Evolutionary conservation across 2,329 filamentous ascomycete genomes (phyloP).

Genomic region (Helotiales sp.): DNA sequence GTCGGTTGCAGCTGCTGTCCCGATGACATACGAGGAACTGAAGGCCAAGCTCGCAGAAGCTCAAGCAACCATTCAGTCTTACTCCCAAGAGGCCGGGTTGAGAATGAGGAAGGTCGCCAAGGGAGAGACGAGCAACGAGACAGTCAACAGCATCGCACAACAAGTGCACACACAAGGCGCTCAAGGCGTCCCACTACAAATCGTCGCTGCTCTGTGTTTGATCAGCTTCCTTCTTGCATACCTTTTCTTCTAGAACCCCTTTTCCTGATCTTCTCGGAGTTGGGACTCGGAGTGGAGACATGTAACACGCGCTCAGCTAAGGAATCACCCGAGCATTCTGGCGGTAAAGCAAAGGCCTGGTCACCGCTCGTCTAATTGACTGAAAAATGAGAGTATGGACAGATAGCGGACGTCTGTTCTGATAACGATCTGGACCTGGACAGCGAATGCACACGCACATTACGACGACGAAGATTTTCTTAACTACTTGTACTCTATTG

Average conservation of each 20-base stretch:
- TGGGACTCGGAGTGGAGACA: not conserved
- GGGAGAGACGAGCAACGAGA: conserved; percentile 47
- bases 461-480: conserved; percentile 10
- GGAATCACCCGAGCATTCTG: not conserved
- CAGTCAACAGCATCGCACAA: conserved; percentile 51
- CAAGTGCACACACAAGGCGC: conserved; percentile 42
- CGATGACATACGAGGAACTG: conserved; percentile 55
- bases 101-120: conserved; percentile 74
- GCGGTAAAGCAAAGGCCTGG: not conserved
- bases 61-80: conserved; percentile 67
- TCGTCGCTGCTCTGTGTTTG: conserved; percentile 81
- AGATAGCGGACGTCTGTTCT: conserved; percentile 11
- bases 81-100: conserved; percentile 71
- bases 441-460: conserved; percentile 3
- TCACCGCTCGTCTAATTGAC: not conserved
- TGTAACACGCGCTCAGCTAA: not conserved
- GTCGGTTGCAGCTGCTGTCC: conserved; percentile 41
- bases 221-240: conserved; percentile 93
- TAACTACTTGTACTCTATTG: conserved; percentile 22
- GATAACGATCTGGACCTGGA: too few species aligned
- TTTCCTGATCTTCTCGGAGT: not conserved
- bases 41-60: conserved; percentile 74
- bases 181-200: conserved; percentile 81
- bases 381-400: not conserved
- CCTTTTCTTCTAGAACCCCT: conserved; percentile 81